Evolutionary conservation across 2,329 filamentous ascomycete genomes (phyloP).

Genomic region (Cladophialophora immunda): DNA sequence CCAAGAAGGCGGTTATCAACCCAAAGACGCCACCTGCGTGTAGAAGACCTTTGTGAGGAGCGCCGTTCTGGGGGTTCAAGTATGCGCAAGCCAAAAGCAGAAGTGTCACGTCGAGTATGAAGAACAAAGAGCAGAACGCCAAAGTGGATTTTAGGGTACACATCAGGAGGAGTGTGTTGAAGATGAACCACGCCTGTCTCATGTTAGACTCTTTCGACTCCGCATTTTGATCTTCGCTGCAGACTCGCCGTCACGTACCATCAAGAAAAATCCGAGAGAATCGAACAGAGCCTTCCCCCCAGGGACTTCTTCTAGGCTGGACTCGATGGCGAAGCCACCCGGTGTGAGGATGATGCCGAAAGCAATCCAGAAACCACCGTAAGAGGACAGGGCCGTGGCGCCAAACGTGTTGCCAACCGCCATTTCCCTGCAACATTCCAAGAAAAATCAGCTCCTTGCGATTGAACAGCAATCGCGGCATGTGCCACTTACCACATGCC

Average conservation of each 20-base stretch:
- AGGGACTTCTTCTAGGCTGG: slow-evolving; percentile 49
- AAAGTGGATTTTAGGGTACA: slow-evolving; percentile 80
- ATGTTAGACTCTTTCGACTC: too few relatives aligned
- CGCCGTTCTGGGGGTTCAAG: slow-evolving; percentile 58
- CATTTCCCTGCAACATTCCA: too few relatives aligned
- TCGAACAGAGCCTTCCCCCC: slow-evolving; percentile 59
- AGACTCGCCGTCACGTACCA: slow-evolving; percentile 48
- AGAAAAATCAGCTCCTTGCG: too few relatives aligned
- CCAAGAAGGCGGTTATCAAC: slow-evolving; percentile 79
- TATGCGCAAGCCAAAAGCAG: slow-evolving; percentile 74
- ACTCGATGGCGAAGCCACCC: slow-evolving; percentile 68
- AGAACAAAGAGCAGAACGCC: slow-evolving; percentile 80
- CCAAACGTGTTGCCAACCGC: slow-evolving; percentile 85
- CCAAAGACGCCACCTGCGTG: slow-evolving; percentile 81
- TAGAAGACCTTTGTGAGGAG: slow-evolving; percentile 60
- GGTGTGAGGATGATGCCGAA: slow-evolving; percentile 77
- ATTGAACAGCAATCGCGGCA: too few relatives aligned
- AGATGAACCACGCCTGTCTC: slow-evolving; percentile 86
- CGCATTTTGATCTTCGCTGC: too few relatives aligned
- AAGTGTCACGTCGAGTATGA: slow-evolving; percentile 78
- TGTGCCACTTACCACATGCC: slow-evolving; percentile 89
- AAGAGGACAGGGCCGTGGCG: slow-evolving; percentile 81
- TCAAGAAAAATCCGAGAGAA: slow-evolving; percentile 77
- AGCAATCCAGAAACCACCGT: slow-evolving; percentile 83
- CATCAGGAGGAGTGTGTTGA: slow-evolving; percentile 76